Evolutionary conservation across 1,284 basidiomycete species (phyloP).

Genomic region (Porphyrellus sp.): DNA sequence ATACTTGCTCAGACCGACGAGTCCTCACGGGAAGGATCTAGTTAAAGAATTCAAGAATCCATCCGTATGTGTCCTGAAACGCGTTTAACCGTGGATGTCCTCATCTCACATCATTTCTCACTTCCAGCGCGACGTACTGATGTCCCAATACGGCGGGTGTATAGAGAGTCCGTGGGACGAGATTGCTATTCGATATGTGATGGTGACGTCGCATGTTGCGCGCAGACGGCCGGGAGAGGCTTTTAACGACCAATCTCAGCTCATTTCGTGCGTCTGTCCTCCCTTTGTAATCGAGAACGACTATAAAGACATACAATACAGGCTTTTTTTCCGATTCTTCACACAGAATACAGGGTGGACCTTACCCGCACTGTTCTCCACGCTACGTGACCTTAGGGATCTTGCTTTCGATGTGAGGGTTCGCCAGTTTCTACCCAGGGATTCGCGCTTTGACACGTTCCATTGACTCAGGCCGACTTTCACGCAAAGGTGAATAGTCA

Average conservation of each 20-base stretch:
- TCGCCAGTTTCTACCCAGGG: not conserved
- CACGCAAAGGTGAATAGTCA: conserved; percentile 57
- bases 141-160: conserved; percentile 58
- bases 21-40: conserved; percentile 68
- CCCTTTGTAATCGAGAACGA: not conserved
- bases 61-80: conserved; percentile 45
- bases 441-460: not conserved
- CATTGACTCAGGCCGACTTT: conserved; percentile 56
- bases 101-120: not conserved
- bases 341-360: conserved; percentile 79
- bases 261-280: conserved; percentile 53
- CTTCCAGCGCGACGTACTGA: conserved; percentile 43
- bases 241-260: conserved; percentile 69
- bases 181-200: conserved; percentile 73
- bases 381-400: conserved; percentile 76
- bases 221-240: conserved; percentile 65
- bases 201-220: conserved; percentile 66
- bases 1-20: conserved; percentile 68
- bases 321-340: conserved; percentile 76
- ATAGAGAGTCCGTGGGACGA: conserved; percentile 78
- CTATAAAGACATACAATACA: conserved; percentile 27
- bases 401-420: conserved; percentile 71
- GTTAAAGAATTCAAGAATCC: conserved; percentile 69
- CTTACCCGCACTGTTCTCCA: conserved; percentile 73
- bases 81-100: not conserved